phyloP scores from a whole-genome alignment of 305 asterid genomes.

The Fraxinus albicans region DNA sequence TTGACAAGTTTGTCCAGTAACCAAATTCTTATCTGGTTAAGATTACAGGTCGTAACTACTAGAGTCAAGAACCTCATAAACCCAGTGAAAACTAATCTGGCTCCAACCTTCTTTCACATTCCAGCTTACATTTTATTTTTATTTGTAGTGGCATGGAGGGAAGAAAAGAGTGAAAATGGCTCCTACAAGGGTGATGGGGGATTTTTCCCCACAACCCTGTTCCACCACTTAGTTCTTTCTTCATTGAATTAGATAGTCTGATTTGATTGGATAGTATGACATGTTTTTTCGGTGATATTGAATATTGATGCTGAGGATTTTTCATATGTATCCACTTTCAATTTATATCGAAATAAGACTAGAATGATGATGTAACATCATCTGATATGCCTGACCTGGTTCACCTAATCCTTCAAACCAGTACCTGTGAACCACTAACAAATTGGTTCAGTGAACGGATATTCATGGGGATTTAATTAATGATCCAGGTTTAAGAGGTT shows the following conservation, averaged over 20 bases:
- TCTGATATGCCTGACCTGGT: not conserved
- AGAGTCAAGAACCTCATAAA: not conserved
- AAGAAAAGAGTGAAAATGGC: not conserved
- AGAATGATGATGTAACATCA: not conserved
- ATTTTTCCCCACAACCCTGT: not conserved
- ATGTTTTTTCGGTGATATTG: not conserved
- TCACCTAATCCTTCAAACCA: not conserved
- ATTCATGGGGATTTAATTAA: not conserved
- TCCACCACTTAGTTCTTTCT: not conserved
- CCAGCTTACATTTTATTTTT: not conserved
- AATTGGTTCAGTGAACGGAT: not conserved
- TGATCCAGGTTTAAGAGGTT: not conserved
- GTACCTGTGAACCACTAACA: not conserved
- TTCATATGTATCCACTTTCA: not conserved
- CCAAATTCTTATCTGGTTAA: not conserved
- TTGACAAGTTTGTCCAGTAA: not conserved
- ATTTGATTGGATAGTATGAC: not conserved
- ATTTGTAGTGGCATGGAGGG: not conserved
- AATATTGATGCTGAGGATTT: not conserved
- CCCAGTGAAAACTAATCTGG: not conserved
- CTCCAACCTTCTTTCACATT: not conserved
- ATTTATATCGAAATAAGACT: not conserved
- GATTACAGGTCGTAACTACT: not conserved
- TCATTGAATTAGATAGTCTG: not conserved
- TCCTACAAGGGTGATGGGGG: not conserved